Conservation (phyloP, 176 grass and related monocot genomes). For the Phyllostachys edulis region DNA sequence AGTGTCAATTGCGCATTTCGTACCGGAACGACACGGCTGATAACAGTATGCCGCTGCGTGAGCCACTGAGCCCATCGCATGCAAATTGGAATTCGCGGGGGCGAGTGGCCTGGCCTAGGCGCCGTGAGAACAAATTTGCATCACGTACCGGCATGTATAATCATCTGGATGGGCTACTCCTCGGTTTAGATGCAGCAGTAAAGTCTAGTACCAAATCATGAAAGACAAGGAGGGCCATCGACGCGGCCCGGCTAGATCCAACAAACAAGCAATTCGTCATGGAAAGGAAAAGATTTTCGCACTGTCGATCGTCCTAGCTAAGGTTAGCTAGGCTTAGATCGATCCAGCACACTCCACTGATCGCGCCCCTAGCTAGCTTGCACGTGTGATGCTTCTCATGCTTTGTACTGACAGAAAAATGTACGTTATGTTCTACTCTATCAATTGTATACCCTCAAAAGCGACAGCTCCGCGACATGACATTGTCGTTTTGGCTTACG, state of each 20-base stretch:
- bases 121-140: not conserved
- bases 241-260: not conserved
- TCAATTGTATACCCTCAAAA: too few relatives aligned
- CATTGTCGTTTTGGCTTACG: too few relatives aligned
- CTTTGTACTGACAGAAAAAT: not conserved
- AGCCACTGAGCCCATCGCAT: not conserved
- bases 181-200: not conserved
- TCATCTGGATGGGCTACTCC: not conserved
- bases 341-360: not conserved
- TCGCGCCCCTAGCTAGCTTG: not conserved
- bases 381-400: not conserved
- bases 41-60: too few relatives aligned
- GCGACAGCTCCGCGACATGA: too few relatives aligned
- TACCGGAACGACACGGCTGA: too few relatives aligned
- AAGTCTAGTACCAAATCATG: not conserved
- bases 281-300: not conserved
- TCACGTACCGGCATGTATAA: not conserved
- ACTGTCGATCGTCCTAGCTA: too few relatives aligned
- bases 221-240: not conserved
- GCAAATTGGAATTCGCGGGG: not conserved
- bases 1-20: too few relatives aligned
- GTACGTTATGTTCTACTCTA: too few relatives aligned
- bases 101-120: not conserved
- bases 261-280: not conserved
- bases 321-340: not conserved